Conservation (phyloP, 2,329 filamentous ascomycete species). For the Pseudogymnoascus sp. region DNA sequence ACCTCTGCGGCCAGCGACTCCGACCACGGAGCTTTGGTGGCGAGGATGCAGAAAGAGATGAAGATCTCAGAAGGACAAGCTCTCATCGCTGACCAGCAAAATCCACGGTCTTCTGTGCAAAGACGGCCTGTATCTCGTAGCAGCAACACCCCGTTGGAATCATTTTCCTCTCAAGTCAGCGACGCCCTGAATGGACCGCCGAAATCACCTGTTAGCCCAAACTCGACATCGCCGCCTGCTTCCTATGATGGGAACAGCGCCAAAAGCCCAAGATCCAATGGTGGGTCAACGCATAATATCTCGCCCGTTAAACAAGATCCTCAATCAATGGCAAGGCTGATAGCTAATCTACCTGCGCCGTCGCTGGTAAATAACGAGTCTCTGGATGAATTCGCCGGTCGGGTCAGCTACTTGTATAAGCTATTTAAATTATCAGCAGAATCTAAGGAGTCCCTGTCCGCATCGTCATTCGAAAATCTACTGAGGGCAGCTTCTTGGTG, state of each 20-base stretch:
- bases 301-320: slow-evolving; percentile 11
- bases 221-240: not conserved
- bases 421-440: slow-evolving; percentile 74
- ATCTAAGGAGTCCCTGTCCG: slow-evolving; percentile 56
- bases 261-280: not conserved
- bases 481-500: slow-evolving; percentile 74
- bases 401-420: slow-evolving; percentile 65
- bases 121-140: slow-evolving; percentile 22
- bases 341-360: not conserved
- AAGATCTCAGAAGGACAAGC: slow-evolving; percentile 28
- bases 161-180: not conserved
- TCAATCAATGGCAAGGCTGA: not conserved
- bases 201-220: not conserved
- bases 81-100: slow-evolving; percentile 24
- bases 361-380: slow-evolving; percentile 52
- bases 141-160: not conserved
- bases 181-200: not conserved
- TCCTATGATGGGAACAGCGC: not conserved
- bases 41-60: slow-evolving; percentile 16
- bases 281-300: not conserved
- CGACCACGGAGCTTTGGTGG: slow-evolving; percentile 4
- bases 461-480: slow-evolving; percentile 58
- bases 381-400: slow-evolving; percentile 58
- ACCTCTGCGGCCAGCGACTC: slow-evolving; percentile 15
- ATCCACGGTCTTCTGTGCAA: not conserved